Percentiles rank a stretch among this genome's conserved stretches.
phyloP scores from a whole-genome alignment of 2,329 filamentous ascomycete species.

The Fusarium sp. region DNA sequence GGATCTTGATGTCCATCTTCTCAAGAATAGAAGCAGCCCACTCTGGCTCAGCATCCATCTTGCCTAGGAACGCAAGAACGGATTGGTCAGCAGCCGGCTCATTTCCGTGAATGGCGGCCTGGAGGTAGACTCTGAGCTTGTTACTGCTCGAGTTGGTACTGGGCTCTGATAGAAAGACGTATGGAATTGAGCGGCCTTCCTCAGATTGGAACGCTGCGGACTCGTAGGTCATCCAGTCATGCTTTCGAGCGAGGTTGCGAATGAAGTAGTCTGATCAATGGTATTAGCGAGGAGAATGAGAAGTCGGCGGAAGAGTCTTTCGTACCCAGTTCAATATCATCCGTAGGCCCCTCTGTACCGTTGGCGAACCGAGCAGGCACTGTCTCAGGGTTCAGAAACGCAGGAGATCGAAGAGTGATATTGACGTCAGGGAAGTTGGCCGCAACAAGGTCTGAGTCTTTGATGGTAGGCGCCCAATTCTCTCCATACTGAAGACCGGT shows the following conservation, averaged over 20 bases:
- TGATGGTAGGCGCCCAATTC: constrained; percentile 9
- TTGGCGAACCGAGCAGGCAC: background rate
- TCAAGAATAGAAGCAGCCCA: constrained; percentile 13
- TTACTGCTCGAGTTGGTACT: background rate
- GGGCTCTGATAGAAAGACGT: constrained; percentile 1
- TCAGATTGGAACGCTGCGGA: background rate
- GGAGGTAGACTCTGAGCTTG: constrained; percentile 7
- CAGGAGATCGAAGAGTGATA: constrained; percentile 16
- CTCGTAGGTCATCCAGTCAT: constrained; percentile 21
- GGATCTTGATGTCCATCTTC: constrained; percentile 27
- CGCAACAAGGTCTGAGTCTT: constrained; percentile 6
- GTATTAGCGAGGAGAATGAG: background rate
- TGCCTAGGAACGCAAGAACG: background rate
- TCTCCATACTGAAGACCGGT: constrained; percentile 22
- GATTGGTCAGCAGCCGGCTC: constrained; percentile 22
- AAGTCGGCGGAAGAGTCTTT: rapidly evolving
- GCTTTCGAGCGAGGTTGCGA: background rate
- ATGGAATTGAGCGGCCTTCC: constrained; percentile 17
- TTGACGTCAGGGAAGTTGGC: constrained; percentile 18
- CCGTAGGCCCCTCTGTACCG: constrained; percentile 5
- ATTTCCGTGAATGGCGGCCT: constrained; percentile 21
- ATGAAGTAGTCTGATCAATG: background rate
- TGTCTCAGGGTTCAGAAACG: background rate
- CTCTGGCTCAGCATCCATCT: constrained; percentile 16
- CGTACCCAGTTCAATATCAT: constrained; percentile 5